A percentile compares a stretch with the other conserved stretches of the same genome.
These are phyloP conservation scores for Nakaseomyces bracarensis DNA, from an alignment of 1,139 yeast genomes.

Conservation along the genomic window DNA sequence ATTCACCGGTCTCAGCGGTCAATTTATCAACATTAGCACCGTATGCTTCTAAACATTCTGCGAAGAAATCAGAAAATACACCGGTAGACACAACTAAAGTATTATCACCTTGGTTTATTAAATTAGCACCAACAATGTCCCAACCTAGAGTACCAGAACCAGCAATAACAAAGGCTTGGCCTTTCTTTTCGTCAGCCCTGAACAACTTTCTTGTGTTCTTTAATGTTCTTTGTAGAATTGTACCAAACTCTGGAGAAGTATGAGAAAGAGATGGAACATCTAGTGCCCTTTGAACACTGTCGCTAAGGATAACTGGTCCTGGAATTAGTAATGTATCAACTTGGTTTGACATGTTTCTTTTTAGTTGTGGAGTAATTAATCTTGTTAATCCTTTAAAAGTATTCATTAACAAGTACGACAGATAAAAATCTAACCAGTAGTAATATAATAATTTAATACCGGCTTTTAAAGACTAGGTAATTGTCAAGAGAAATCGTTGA, in stretches of 20 bases:
- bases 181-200: conserved; percentile 42
- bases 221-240: conserved; percentile 63
- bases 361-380: neutral
- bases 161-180: conserved; percentile 75
- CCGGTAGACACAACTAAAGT: conserved; percentile 88
- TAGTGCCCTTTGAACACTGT: conserved; percentile 73
- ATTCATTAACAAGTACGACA: neutral
- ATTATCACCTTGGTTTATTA: conserved; percentile 45
- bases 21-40: conserved; percentile 57
- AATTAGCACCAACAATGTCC: conserved; percentile 81
- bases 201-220: conserved; percentile 63
- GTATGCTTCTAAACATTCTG: conserved; percentile 65
- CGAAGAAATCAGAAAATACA: conserved; percentile 80
- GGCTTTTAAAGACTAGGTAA: too few relatives aligned
- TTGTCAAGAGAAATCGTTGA: too few relatives aligned
- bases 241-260: conserved; percentile 79
- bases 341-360: conserved; percentile 7
- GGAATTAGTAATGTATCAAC: conserved; percentile 58
- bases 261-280: conserved; percentile 82
- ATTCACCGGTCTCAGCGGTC: conserved; percentile 66
- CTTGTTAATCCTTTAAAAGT: neutral
- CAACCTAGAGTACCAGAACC: conserved; percentile 96
- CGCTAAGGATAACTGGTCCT: conserved; percentile 88
- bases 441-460: too few relatives aligned
- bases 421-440: neutral